Evolutionary conservation across 1,139 yeast genomes (phyloP).

Genomic region (Wickerhamomyces sp.): DNA sequence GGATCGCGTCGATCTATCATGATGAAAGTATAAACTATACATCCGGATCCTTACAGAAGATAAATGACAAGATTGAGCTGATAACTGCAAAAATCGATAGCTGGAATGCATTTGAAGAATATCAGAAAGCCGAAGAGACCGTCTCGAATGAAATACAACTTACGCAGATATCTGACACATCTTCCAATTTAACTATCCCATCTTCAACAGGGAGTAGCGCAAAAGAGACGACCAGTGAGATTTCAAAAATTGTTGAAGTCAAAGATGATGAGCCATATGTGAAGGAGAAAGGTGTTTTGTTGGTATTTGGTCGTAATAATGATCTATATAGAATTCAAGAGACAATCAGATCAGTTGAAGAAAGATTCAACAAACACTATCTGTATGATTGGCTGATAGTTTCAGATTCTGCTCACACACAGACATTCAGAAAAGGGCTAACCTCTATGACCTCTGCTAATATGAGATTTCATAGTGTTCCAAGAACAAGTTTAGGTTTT

Average conservation of each 20-base stretch:
- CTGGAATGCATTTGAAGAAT: not conserved
- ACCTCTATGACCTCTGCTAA: constrained; percentile 38
- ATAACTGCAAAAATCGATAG: constrained; percentile 3
- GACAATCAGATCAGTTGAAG: constrained; percentile 66
- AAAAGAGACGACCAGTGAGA: not conserved
- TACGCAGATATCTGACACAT: not conserved
- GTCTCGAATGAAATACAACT: not conserved
- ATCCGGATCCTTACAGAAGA: constrained; percentile 1
- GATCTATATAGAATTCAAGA: constrained; percentile 55
- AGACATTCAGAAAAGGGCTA: constrained; percentile 39
- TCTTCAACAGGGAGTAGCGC: not conserved
- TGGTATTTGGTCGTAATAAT: constrained; percentile 70
- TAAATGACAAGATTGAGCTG: constrained; percentile 2
- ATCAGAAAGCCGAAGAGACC: not conserved
- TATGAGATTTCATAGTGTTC: constrained; percentile 41
- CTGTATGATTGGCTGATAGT: constrained; percentile 10
- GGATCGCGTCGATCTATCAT: not conserved
- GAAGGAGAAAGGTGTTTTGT: constrained; percentile 60
- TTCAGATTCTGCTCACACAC: constrained; percentile 21
- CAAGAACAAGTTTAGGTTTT: constrained; percentile 44
- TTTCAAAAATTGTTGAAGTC: not conserved
- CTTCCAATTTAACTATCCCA: not conserved
- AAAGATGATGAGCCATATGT: too few relatives aligned
- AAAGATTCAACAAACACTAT: constrained; percentile 59
- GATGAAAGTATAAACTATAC: constrained; percentile 3